A percentile compares a stretch with the other conserved stretches of the same genome.
Conservation (phyloP, 148 eudicot genomes). For the Talinum fruticosum region DNA sequence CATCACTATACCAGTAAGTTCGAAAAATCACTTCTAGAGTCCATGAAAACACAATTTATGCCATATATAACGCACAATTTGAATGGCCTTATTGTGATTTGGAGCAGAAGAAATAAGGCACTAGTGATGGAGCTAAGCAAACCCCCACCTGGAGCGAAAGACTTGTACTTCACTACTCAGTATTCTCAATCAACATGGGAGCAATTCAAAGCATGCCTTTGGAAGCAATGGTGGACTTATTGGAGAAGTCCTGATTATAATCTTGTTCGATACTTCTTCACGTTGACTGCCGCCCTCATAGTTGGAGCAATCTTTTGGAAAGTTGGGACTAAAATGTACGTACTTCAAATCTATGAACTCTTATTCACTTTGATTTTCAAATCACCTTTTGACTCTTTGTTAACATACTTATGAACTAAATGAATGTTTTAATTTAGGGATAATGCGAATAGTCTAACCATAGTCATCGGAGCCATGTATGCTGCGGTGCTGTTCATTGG, state of each 20-base stretch:
- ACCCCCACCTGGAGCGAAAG: conserved; percentile 29
- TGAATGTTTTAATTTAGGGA: neutral
- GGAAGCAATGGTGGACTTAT: conserved; percentile 59
- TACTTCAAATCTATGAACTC: neutral
- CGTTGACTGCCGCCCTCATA: conserved; percentile 23
- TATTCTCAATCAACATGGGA: conserved; percentile 37
- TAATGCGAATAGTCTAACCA: conserved; percentile 1
- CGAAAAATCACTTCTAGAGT: neutral
- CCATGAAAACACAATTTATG: neutral
- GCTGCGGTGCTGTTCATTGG: conserved; percentile 35
- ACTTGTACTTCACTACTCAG: conserved; percentile 36
- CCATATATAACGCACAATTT: neutral
- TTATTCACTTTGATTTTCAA: too few species aligned
- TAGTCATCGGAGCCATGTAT: conserved; percentile 33
- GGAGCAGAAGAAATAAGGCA: conserved; percentile 25
- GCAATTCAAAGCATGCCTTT: conserved; percentile 48
- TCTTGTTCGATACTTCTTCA: conserved; percentile 31
- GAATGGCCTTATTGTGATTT: neutral
- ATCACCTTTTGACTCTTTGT: neutral
- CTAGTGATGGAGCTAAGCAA: conserved; percentile 28
- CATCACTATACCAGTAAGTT: conserved; percentile 34
- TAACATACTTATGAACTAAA: neutral
- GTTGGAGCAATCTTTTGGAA: conserved; percentile 51
- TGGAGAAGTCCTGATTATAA: conserved; percentile 59
- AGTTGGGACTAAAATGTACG: conserved; percentile 40